These are phyloP conservation scores for Blastobotrys attinorum DNA, from an alignment of 805 yeast species.

Conservation along the genomic window DNA sequence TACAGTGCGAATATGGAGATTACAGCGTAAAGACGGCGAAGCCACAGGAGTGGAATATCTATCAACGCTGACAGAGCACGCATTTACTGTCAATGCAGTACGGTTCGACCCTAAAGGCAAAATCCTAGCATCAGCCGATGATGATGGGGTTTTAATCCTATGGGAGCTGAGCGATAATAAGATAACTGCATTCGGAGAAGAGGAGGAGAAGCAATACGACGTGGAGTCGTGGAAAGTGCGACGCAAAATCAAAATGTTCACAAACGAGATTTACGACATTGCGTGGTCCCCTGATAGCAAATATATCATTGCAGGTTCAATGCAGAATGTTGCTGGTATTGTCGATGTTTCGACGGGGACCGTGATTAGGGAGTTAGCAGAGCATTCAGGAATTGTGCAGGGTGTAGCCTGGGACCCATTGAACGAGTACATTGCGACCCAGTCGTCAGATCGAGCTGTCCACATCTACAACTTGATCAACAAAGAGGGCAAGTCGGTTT, in stretches of 20 bases:
- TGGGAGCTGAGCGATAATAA: conserved; percentile 46
- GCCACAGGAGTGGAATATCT: conserved; percentile 53
- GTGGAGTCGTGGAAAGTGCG: conserved; percentile 70
- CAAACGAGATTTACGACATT: conserved; percentile 80
- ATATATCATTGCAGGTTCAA: conserved; percentile 77
- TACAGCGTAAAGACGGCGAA: conserved; percentile 23
- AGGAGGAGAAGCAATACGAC: conserved; percentile 26
- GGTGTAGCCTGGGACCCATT: conserved; percentile 96
- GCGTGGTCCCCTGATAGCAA: conserved; percentile 86
- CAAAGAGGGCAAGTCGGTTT: conserved; percentile 26
- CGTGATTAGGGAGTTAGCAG: conserved; percentile 51
- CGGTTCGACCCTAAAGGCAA: conserved; percentile 65
- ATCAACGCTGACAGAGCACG: conserved; percentile 77
- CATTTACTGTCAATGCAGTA: conserved; percentile 90
- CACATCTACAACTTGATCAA: conserved; percentile 49
- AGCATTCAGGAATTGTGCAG: conserved; percentile 86
- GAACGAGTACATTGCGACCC: conserved; percentile 70
- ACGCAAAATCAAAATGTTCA: conserved; percentile 40
- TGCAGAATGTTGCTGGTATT: conserved; percentile 77
- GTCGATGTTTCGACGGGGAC: conserved; percentile 52
- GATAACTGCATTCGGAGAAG: conserved; percentile 34
- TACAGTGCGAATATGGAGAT: conserved; percentile 53
- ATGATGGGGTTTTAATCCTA: conserved; percentile 80
- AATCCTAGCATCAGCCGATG: conserved; percentile 82
- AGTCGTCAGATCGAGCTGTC: conserved; percentile 81